phyloP scores from a whole-genome alignment of 441 rosid genomes.

The Mallotus japonicus region DNA sequence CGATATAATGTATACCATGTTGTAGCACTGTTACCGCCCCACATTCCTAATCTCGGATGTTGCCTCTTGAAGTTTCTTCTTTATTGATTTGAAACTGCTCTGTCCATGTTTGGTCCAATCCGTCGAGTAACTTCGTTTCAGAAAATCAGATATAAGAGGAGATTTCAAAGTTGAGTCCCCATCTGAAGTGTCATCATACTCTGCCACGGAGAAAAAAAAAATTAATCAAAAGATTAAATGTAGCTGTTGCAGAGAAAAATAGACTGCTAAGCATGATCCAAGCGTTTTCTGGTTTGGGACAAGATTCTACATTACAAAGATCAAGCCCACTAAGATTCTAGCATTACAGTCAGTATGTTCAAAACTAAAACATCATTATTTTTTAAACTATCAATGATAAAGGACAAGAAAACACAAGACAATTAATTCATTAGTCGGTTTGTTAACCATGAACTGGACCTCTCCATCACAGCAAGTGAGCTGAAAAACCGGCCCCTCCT shows the following conservation, averaged over 20 bases:
- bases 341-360: too few relatives aligned
- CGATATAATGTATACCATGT: background rate
- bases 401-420: background rate
- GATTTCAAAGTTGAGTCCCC: constrained; percentile 42
- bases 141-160: constrained; percentile 60
- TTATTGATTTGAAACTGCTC: constrained; percentile 62
- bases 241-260: background rate
- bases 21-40: constrained; percentile 43
- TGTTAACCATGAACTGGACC: background rate
- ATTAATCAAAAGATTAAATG: background rate
- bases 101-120: constrained; percentile 65
- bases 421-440: too few relatives aligned
- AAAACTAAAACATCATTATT: too few relatives aligned
- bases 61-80: constrained; percentile 81
- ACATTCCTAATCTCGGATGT: constrained; percentile 69
- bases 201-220: constrained; percentile 37
- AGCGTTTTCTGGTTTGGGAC: too few relatives aligned
- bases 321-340: too few relatives aligned
- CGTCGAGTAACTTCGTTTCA: constrained; percentile 66
- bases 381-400: background rate
- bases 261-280: too few relatives aligned
- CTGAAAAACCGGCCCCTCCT: background rate
- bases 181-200: constrained; percentile 60
- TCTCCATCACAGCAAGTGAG: background rate
- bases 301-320: too few relatives aligned